A percentile compares a stretch with the other conserved stretches of the same genome.
These are phyloP conservation scores for Salix suchowensis DNA, from an alignment of 345 rosid species.

Conservation along the genomic window DNA sequence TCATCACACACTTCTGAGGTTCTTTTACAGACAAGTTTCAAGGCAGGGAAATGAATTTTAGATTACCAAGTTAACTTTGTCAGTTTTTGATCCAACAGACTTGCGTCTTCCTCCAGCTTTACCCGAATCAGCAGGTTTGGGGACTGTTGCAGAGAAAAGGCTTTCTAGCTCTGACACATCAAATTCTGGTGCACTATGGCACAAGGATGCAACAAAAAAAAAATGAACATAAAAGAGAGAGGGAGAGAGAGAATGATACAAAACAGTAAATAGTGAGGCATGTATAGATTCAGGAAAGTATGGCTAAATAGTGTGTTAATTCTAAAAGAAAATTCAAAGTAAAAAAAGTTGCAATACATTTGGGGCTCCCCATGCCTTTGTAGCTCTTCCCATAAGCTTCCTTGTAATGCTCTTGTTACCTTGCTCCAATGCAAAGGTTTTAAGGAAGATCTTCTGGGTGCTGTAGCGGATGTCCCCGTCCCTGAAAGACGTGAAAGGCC, in stretches of 20 bases:
- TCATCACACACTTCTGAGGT: background rate
- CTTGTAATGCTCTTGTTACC: slow-evolving; percentile 92
- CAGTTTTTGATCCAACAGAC: slow-evolving; percentile 77
- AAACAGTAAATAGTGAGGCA: slow-evolving; percentile 1
- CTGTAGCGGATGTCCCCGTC: slow-evolving; percentile 31
- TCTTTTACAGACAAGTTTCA: background rate
- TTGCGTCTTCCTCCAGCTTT: slow-evolving; percentile 63
- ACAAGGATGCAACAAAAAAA: slow-evolving; percentile 8
- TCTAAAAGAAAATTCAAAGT: slow-evolving; percentile 7
- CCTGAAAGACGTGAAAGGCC: slow-evolving; percentile 51
- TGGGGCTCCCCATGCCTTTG: slow-evolving; percentile 88
- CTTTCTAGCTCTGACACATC: slow-evolving; percentile 91
- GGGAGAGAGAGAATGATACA: slow-evolving; percentile 1
- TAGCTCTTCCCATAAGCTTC: slow-evolving; percentile 98
- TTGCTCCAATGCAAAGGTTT: slow-evolving; percentile 99
- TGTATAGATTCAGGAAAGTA: slow-evolving; percentile 4
- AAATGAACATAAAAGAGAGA: background rate
- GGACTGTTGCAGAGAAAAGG: slow-evolving; percentile 80
- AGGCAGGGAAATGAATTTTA: background rate
- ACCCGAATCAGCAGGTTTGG: slow-evolving; percentile 56
- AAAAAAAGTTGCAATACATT: slow-evolving; percentile 43
- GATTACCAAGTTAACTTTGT: slow-evolving; percentile 80
- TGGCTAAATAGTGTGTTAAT: background rate
- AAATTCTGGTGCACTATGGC: slow-evolving; percentile 71
- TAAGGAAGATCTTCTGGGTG: slow-evolving; percentile 69